A percentile compares a stretch with the other conserved stretches of the same genome.
Evolutionary conservation across 2,329 filamentous ascomycete species (phyloP).

Genomic region (Talaromyces sp.): DNA sequence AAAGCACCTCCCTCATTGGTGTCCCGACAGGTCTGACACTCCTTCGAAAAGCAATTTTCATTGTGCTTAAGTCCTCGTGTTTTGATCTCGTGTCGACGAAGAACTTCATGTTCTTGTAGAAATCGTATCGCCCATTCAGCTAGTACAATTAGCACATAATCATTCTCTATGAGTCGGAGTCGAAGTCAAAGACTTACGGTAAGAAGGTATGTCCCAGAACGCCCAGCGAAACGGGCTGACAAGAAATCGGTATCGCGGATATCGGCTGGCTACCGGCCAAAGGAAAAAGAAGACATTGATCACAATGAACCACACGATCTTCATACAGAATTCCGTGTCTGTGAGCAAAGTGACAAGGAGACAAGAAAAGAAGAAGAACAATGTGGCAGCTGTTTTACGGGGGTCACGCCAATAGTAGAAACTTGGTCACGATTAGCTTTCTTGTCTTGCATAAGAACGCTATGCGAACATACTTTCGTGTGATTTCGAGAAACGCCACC

Average conservation of each 20-base stretch:
- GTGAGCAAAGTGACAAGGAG: slow-evolving; percentile 29
- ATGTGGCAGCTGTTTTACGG: slow-evolving; percentile 30
- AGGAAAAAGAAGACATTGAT: slow-evolving; percentile 37
- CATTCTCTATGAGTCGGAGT: no score
- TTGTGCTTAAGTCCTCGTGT: background rate
- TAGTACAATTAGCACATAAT: background rate
- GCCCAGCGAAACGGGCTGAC: slow-evolving; percentile 36
- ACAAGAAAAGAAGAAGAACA: slow-evolving; percentile 34
- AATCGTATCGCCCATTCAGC: slow-evolving; percentile 20
- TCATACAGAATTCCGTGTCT: slow-evolving; percentile 35
- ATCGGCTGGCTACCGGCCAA: slow-evolving; percentile 33
- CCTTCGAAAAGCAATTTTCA: background rate
- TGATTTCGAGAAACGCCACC: slow-evolving; percentile 36
- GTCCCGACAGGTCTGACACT: background rate
- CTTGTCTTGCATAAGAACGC: background rate
- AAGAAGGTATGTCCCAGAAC: slow-evolving; percentile 40
- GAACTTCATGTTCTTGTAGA: slow-evolving; percentile 18
- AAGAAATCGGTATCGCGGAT: slow-evolving; percentile 36
- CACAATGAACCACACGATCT: slow-evolving; percentile 32
- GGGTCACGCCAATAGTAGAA: slow-evolving; percentile 39
- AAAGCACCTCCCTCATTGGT: background rate
- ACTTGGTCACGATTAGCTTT: slow-evolving; percentile 19
- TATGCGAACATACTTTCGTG: slow-evolving; percentile 26
- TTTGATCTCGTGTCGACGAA: slow-evolving; percentile 15
- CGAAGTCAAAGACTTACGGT: slow-evolving; percentile 20